Evolutionary conservation across 495 filamentous ascomycete species (phyloP).

Genomic region (Jackrogersella minutella): DNA sequence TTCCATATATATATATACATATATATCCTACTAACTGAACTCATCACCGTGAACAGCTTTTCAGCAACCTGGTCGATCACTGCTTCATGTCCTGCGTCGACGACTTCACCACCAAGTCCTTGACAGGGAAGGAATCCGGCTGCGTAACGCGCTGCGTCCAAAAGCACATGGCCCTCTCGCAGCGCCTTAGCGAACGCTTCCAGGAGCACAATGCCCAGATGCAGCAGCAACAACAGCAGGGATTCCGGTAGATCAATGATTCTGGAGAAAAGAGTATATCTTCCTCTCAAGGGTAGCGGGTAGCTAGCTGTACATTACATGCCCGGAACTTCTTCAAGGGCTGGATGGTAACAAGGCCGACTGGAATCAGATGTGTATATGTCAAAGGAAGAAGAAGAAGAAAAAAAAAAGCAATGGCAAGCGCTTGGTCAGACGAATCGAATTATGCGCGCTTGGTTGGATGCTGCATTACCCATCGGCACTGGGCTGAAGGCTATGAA

Average conservation of each 20-base stretch:
- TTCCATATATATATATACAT: neutral
- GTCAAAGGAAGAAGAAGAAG: neutral
- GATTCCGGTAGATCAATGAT: conserved; percentile 26
- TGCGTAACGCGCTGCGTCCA: conserved; percentile 94
- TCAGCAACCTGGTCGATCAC: conserved; percentile 90
- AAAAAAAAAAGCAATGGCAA: neutral
- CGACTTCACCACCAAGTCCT: conserved; percentile 97
- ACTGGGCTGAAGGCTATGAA: neutral
- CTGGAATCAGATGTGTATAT: neutral
- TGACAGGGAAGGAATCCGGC: conserved; percentile 82
- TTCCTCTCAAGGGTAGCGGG: neutral
- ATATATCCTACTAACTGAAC: conserved; percentile 9
- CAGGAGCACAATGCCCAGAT: conserved; percentile 92
- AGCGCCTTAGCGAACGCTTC: conserved; percentile 88
- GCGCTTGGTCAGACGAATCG: neutral
- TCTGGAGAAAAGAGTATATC: neutral
- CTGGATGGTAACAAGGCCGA: neutral
- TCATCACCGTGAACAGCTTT: conserved; percentile 76
- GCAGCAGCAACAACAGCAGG: conserved; percentile 62
- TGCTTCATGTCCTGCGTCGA: conserved; percentile 98
- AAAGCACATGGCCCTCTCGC: conserved; percentile 89
- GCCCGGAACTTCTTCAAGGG: neutral
- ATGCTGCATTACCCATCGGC: neutral
- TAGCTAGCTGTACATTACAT: conserved; percentile 10
- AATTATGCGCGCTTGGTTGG: neutral